Conservation (phyloP, 805 yeast species). For the Phaffomyces antillensis region DNA sequence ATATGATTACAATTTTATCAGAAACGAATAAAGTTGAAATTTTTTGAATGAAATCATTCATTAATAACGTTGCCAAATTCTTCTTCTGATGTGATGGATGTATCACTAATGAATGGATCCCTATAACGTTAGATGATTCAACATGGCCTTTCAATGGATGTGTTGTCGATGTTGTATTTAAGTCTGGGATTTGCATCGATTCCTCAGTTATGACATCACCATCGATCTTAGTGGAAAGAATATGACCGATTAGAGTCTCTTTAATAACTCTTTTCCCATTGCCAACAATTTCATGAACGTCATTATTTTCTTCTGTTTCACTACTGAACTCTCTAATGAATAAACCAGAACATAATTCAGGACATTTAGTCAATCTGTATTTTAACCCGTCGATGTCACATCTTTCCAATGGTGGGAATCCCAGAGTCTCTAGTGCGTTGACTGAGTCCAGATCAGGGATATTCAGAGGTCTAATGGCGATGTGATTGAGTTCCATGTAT, state of each 20-base stretch:
- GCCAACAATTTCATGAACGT: slow-evolving; percentile 16
- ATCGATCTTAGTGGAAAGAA: slow-evolving; percentile 66
- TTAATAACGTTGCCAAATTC: slow-evolving; percentile 73
- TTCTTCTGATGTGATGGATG: slow-evolving; percentile 73
- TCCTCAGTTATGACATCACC: slow-evolving; percentile 44
- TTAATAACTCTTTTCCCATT: slow-evolving; percentile 31
- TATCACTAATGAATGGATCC: slow-evolving; percentile 76
- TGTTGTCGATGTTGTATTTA: too few relatives aligned
- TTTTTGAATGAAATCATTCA: slow-evolving; percentile 88
- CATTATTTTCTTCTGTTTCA: slow-evolving; percentile 21
- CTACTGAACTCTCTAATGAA: slow-evolving; percentile 60
- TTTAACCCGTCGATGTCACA: slow-evolving; percentile 53
- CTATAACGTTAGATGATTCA: slow-evolving; percentile 68
- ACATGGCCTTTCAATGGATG: slow-evolving; percentile 37
- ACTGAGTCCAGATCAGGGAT: slow-evolving; percentile 64
- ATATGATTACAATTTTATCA: slow-evolving; percentile 64
- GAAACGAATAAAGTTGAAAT: slow-evolving; percentile 83
- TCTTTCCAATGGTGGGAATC: slow-evolving; percentile 68
- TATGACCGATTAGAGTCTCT: slow-evolving; percentile 72
- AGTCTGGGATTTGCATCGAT: slow-evolving; percentile 38
- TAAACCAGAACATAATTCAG: slow-evolving; percentile 85
- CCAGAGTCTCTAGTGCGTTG: slow-evolving; percentile 50
- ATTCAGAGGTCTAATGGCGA: slow-evolving; percentile 71
- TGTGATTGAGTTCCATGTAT: slow-evolving; percentile 42
- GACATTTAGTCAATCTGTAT: slow-evolving; percentile 75